These are phyloP conservation scores for Rhynchospora pubera DNA, from an alignment of 176 grass and related monocot species.

Conservation along the genomic window DNA sequence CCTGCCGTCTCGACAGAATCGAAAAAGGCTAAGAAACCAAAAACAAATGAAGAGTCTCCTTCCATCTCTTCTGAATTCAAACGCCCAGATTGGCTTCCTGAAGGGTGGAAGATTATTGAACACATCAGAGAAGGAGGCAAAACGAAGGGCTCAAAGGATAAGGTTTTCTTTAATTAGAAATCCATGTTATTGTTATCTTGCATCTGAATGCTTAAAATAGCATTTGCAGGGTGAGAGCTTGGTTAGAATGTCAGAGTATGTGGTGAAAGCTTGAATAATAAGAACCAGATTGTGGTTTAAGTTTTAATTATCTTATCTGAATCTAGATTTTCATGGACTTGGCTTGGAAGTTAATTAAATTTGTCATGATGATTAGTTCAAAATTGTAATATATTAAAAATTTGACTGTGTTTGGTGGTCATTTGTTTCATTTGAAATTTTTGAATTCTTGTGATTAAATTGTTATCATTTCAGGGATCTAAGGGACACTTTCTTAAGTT, in stretches of 20 bases:
- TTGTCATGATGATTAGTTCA: not conserved
- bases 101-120: not conserved
- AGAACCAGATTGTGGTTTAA: not conserved
- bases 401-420: not conserved
- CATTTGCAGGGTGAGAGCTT: not conserved
- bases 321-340: not conserved
- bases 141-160: conserved; percentile 1
- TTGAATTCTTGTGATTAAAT: not conserved
- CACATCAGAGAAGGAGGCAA: not conserved
- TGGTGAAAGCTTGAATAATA: not conserved
- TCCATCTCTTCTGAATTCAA: not conserved
- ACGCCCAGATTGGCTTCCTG: conserved; percentile 20
- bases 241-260: not conserved
- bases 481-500: not conserved
- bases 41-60: not conserved
- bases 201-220: not conserved
- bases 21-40: not conserved
- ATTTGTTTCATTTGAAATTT: not conserved
- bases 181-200: not conserved
- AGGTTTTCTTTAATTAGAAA: not conserved
- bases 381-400: not conserved
- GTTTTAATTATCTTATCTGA: not conserved
- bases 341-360: not conserved
- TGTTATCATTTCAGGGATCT: not conserved
- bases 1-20: not conserved